Evolutionary conservation across 2,329 filamentous ascomycete genomes (phyloP).

Genomic region (Pseudocercospora musae): DNA sequence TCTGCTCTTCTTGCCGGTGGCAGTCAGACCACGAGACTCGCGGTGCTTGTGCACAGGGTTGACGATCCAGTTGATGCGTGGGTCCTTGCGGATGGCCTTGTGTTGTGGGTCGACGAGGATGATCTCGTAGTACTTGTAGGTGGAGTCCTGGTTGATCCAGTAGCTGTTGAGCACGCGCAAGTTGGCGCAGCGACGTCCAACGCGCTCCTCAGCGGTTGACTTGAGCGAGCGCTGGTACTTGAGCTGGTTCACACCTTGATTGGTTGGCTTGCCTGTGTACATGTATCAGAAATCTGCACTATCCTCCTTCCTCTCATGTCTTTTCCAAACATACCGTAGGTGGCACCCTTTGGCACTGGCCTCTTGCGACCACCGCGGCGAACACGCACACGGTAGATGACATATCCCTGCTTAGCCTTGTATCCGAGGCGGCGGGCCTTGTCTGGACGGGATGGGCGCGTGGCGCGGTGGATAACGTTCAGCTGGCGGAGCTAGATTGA

Average conservation of each 20-base stretch:
- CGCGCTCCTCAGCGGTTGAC: constrained; percentile 98
- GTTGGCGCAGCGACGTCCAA: constrained; percentile 98
- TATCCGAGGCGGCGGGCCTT: constrained; percentile 99
- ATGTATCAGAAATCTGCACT: constrained; percentile 27
- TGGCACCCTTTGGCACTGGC: constrained; percentile 95
- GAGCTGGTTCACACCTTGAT: constrained; percentile 99
- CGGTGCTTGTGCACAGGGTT: constrained; percentile 99
- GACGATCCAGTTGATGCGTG: constrained; percentile 99
- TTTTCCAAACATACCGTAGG: constrained; percentile 70
- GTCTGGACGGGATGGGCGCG: constrained; percentile 95
- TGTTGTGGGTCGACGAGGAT: constrained; percentile 99
- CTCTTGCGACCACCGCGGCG: constrained; percentile 98
- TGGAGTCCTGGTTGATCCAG: constrained; percentile 99
- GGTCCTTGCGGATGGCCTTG: constrained; percentile 98
- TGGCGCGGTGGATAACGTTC: constrained; percentile 99
- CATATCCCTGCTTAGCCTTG: constrained; percentile 99
- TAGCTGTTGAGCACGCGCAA: constrained; percentile 99
- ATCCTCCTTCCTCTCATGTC: constrained; percentile 1
- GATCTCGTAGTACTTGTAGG: constrained; percentile 99
- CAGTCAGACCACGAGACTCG: constrained; percentile 93
- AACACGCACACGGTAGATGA: constrained; percentile 99
- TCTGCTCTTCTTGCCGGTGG: constrained; percentile 99
- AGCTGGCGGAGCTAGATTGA: constrained; percentile 99
- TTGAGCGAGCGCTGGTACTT: constrained; percentile 99
- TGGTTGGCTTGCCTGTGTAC: constrained; percentile 92